Evolutionary conservation across 2,329 filamentous ascomycete species (phyloP), one percentile per base, ranked within the genome.

Genomic region (Ophiostoma tasmaniense): DNA sequence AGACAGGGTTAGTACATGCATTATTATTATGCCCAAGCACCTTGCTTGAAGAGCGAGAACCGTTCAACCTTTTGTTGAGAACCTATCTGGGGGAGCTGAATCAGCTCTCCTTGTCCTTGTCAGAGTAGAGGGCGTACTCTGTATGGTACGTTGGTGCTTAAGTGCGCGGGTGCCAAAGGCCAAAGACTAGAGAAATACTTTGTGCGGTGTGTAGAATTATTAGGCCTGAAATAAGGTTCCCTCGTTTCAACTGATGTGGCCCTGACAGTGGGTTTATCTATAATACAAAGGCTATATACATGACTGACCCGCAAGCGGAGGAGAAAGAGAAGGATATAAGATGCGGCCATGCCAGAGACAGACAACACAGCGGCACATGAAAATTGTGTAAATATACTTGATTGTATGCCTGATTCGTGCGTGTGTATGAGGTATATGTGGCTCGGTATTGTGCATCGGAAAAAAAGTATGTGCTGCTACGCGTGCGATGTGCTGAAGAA

Each of bases 171-270:
- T 52, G 52, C 66, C 67, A 67, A 68, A 71, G 68, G 8, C 33
- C 33, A 33, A 33, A 8, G 33, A 8, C 3, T 33, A 33, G 33
- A 33, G 8, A 64, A 67, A 64, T 42, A 67, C 67, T 39, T 64
- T 61, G 55, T 61, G 55, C 55, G 55, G 55, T 61, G 55, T 61
- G 25, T 25, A 61, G 22, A 3, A 66, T 69, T 67, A 71, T 71
- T 65, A n/a, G 67, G 66, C 70, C 70, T 69, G 66, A 61, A 61
- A 64, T 68, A 70, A 66, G 66, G 66, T 69, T 70, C 69, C 67
- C 65, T 71, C 68, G 67, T 66, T 66, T 68, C 52, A 67, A 67
- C 61, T 62, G 66, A 39, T 22, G 65, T 65, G 62, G 35, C 67
- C 64, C 67, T 70, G 50, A 42, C 52, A 68, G 67, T 62, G 59